Evolutionary conservation across 768 basidiomycete species (phyloP).

Genomic region (Omphalotus guepiniiformis): DNA sequence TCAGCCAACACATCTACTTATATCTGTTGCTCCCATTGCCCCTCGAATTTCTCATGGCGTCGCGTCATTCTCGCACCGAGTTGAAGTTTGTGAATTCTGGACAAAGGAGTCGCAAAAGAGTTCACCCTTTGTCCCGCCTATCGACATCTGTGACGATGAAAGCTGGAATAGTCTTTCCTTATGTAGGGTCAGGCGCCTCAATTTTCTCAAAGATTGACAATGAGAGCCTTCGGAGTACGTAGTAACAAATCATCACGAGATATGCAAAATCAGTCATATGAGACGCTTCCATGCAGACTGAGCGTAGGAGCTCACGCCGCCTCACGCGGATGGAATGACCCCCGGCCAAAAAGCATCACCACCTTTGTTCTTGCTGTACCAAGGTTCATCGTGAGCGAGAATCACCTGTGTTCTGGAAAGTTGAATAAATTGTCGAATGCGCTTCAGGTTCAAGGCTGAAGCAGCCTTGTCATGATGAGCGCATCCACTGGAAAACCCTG

Average conservation of each 20-base stretch:
- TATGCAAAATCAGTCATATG: background rate
- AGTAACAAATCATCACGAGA: background rate
- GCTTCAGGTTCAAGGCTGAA: slow-evolving; percentile 37
- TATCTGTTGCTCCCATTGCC: too few relatives aligned
- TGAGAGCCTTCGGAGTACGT: too few relatives aligned
- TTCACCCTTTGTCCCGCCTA: too few relatives aligned
- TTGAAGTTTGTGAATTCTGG: too few relatives aligned
- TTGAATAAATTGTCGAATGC: slow-evolving; percentile 33
- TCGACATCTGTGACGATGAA: too few relatives aligned
- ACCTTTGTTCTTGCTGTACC: slow-evolving; percentile 44
- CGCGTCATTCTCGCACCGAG: too few relatives aligned
- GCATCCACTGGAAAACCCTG: slow-evolving; percentile 28
- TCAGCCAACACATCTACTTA: too few relatives aligned
- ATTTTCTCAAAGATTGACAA: too few relatives aligned
- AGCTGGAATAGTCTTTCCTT: too few relatives aligned
- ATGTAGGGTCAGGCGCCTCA: too few relatives aligned
- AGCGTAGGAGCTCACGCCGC: background rate
- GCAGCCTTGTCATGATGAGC: slow-evolving; percentile 38
- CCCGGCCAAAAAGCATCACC: slow-evolving; percentile 40
- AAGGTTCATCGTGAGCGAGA: slow-evolving; percentile 49
- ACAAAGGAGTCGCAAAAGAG: too few relatives aligned
- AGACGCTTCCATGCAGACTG: background rate
- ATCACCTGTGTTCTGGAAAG: slow-evolving; percentile 40
- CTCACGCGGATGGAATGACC: slow-evolving; percentile 18
- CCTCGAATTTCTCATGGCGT: too few relatives aligned